Evolutionary conservation across 441 rosid species (phyloP).

Genomic region (Populus hybrid): DNA sequence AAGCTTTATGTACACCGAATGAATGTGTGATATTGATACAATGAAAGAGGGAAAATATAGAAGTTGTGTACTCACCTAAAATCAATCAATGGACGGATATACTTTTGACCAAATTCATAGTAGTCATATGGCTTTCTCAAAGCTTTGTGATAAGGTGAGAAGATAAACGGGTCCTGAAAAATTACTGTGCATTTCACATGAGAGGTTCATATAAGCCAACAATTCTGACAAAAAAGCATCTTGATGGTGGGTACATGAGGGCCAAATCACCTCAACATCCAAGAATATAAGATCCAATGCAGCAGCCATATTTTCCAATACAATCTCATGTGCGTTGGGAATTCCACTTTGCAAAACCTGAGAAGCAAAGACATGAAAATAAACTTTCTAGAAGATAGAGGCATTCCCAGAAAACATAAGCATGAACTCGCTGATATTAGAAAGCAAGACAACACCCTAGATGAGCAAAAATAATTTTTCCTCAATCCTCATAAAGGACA

Average conservation of each 20-base stretch:
- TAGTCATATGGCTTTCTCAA: slow-evolving; percentile 91
- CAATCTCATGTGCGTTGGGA: slow-evolving; percentile 54
- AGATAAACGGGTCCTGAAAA: slow-evolving; percentile 79
- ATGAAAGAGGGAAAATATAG: slow-evolving; percentile 2
- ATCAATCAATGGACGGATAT: slow-evolving; percentile 79
- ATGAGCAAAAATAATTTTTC: slow-evolving; percentile 9
- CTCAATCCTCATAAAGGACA: slow-evolving; percentile 4
- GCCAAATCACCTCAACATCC: slow-evolving; percentile 72
- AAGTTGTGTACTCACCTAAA: slow-evolving; percentile 58
- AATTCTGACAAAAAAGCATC: slow-evolving; percentile 17
- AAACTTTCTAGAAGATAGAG: slow-evolving; percentile 12
- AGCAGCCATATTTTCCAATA: slow-evolving; percentile 77
- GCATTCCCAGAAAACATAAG: slow-evolving; percentile 16
- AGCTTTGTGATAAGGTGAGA: slow-evolving; percentile 82
- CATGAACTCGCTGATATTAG: slow-evolving; percentile 1
- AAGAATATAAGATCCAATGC: slow-evolving; percentile 70
- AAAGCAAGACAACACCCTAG: slow-evolving; percentile 3
- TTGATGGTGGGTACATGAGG: slow-evolving; percentile 13
- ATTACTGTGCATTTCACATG: slow-evolving; percentile 23
- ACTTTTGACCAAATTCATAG: slow-evolving; percentile 90
- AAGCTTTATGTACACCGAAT: slow-evolving; percentile 5
- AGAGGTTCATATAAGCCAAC: slow-evolving; percentile 23
- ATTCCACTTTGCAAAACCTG: slow-evolving; percentile 81
- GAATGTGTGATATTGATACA: not conserved
- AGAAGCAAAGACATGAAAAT: slow-evolving; percentile 17